Percentiles rank a stretch among this genome's conserved stretches.
These are phyloP conservation scores for Micractinium sp. DNA, from an alignment of 139 green algal species.

Conservation along the genomic window DNA sequence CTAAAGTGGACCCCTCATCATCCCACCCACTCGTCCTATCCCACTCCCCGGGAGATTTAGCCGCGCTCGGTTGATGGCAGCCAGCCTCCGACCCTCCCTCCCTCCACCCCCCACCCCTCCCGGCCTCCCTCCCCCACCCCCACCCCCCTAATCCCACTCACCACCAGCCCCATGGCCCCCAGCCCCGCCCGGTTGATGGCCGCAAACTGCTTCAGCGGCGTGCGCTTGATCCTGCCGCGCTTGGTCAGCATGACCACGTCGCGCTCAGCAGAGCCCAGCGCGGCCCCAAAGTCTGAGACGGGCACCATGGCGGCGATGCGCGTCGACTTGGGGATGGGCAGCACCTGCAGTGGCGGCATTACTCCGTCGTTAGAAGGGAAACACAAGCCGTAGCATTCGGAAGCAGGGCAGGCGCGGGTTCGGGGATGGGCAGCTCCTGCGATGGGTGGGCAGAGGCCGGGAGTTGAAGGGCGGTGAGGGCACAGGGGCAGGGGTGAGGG, in stretches of 20 bases:
- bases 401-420: too few species aligned
- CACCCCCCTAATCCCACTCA: too few species aligned
- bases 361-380: too few species aligned
- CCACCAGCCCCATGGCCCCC: conserved; percentile 49
- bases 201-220: conserved; percentile 57
- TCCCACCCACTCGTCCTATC: too few species aligned
- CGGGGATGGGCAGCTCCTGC: conserved; percentile 67
- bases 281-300: conserved; percentile 45
- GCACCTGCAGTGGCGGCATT: not conserved
- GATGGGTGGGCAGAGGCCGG: not conserved
- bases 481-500: not conserved
- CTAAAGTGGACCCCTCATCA: too few species aligned
- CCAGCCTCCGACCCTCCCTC: too few species aligned
- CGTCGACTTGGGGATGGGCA: conserved; percentile 27
- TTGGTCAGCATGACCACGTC: conserved; percentile 72
- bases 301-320: conserved; percentile 68
- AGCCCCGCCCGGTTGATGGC: conserved; percentile 43
- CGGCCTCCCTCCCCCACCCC: too few species aligned
- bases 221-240: conserved; percentile 74
- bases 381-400: too few species aligned
- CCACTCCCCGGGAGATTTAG: too few species aligned
- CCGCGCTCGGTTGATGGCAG: too few species aligned
- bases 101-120: too few species aligned
- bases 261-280: conserved; percentile 5
- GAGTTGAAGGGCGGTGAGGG: too few species aligned